phyloP scores from a whole-genome alignment of 306 rosid genomes.

The Luffa aegyptiaca region DNA sequence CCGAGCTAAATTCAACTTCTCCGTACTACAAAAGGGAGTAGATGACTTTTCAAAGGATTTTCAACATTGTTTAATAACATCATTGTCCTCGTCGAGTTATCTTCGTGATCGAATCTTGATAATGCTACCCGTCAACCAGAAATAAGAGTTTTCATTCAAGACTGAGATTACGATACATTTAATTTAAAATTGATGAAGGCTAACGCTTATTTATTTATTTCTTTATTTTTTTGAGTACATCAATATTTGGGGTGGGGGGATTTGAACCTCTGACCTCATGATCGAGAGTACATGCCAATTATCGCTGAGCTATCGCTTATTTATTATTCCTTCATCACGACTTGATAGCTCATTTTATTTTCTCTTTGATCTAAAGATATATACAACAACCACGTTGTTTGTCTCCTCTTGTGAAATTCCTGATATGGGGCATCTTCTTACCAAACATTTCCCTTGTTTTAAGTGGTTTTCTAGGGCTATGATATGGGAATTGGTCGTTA shows the following conservation, averaged over 20 bases:
- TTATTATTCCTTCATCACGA: no score
- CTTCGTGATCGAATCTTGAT: neutral
- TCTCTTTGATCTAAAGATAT: neutral
- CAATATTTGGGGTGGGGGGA: no score
- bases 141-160: neutral
- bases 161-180: neutral
- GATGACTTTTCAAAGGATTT: neutral
- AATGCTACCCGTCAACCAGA: neutral
- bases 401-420: neutral
- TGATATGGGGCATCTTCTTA: neutral
- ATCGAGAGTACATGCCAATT: no score
- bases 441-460: neutral
- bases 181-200: neutral
- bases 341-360: no score
- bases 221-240: no score
- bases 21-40: neutral
- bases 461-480: neutral
- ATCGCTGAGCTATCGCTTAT: no score
- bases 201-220: neutral
- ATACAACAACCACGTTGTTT: neutral
- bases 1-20: neutral
- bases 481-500: neutral
- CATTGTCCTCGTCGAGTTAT: neutral
- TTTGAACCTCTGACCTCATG: no score
- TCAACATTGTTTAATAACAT: neutral